Evolutionary conservation across 176 grass and related monocot genomes (phyloP), one percentile per base, ranked within the genome.

Genomic region (Oryza rufipogon): DNA sequence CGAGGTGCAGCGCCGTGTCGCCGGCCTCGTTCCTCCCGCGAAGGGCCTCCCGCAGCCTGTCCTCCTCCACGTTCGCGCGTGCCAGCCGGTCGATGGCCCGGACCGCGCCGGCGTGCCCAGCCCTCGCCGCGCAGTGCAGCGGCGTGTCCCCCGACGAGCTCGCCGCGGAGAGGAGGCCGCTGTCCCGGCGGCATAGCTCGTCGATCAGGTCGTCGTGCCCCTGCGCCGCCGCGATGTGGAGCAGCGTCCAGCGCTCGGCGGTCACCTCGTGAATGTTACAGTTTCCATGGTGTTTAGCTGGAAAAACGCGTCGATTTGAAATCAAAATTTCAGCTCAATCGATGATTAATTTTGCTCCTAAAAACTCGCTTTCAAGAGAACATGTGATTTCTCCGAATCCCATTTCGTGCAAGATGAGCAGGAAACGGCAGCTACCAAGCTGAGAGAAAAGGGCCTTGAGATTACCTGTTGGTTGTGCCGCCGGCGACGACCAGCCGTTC

Each of bases 1-100:
- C 88, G 0, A 81, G 7, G 38, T 92, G 88, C 38, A 92, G 84
- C 14, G 87, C 87, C 1, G 88, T 92, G 66, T 92, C 80, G 0
- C 91, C 82, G 4, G 30, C 51, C 3, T 11, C 2, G 71, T 92
- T 89, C 68, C 0, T 80, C 25, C 17, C 15, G 2, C 23, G 8
- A 0, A 73, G 20, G 6, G 65, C 6, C 5, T 15, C 71, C 0
- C 28, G 39, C 46, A 82, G 75, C 20, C 30, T 26, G 17, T 17
- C 70, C 25, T 80, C 85, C 12, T 74, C 60, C 2, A 61, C 44
- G 56, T 9, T 42, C 0, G 34, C 28, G 15, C 33, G 30, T 0
- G 81, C 39, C 8, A 80, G 34, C 45, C 9, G 17, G 17, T 66
- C 12, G 26, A 94, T 16, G 2, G 48, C 63, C 0, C 75, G 70